Evolutionary conservation across 164 flowering plant genomes (phyloP).

Genomic region (Litsea cubeba): DNA sequence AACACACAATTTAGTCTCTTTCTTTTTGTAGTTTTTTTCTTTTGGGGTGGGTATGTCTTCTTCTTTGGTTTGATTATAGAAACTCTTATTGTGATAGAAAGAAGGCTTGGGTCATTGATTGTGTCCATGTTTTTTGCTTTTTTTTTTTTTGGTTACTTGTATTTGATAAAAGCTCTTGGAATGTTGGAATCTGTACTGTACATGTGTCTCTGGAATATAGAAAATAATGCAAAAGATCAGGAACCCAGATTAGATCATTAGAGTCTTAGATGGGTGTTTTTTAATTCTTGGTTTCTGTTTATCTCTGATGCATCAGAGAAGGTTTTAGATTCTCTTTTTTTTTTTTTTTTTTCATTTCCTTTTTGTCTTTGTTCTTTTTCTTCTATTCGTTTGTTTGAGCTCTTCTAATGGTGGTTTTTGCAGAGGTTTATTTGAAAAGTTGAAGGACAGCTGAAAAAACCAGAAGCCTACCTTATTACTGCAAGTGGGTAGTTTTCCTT

Average conservation of each 20-base stretch:
- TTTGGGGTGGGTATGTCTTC: background rate
- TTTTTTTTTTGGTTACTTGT: no score
- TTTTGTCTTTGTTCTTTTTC: background rate
- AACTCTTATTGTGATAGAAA: no score
- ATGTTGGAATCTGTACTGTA: no score
- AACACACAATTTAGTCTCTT: no score
- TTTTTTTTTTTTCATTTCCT: background rate
- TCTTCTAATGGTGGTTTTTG: background rate
- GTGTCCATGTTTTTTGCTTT: no score
- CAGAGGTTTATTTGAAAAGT: background rate
- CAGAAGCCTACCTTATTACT: background rate
- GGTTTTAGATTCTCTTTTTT: background rate
- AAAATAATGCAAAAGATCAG: no score
- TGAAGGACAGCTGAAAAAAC: background rate
- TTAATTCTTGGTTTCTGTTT: background rate
- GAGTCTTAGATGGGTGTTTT: background rate
- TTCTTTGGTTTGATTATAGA: background rate
- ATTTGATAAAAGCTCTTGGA: no score
- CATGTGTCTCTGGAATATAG: no score
- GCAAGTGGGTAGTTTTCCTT: background rate
- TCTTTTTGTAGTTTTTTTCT: background rate
- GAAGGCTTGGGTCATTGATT: no score
- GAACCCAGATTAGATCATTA: background rate
- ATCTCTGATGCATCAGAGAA: background rate
- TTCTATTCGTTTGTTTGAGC: background rate